Evolutionary conservation across 1,284 basidiomycete species (phyloP), one percentile per base, ranked within the genome.

Genomic region (Ceraceosorus bombacis): DNA sequence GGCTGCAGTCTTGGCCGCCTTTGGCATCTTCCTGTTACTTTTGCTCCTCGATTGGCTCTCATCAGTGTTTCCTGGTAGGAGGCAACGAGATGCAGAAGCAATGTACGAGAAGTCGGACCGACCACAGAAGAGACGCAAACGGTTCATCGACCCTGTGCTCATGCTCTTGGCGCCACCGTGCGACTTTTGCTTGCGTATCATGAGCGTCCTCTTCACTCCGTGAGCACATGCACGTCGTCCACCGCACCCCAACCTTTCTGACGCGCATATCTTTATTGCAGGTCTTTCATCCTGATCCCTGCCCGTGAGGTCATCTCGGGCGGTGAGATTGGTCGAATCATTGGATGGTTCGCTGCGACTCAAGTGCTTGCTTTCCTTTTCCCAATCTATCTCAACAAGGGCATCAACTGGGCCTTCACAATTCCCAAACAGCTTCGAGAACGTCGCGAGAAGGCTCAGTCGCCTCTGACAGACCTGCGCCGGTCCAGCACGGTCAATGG

Each of bases 171-270:
- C 68, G 41, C 69, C 72, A 7, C 72, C 72, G 9, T 71, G 67
- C 49, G 71, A 72, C 49, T 73, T 73, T 40, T 66, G 65, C 27
- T 54, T 73, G 36, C 59, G 70, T 0, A 72, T 72, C 63, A 73
- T 73, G 72, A 62, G 56, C 41, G 6, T 57, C 27, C 43, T 46
- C 10, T 46, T 46, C 43, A 46, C 43, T 10, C 43, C 43, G 43
- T 27, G 27, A 27, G 27, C 27, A 27, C 27, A 27, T 27, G 27
- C 27, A 27, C 27, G 27, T 27, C 27, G 27, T 27, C 27, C 27
- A 27, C 27, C 27, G 27, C 27, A 27, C 27, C 27, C 27, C 27
- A 27, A 27, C 27, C 27, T 59, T 46, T 10, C 8, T 54, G 17
- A 39, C 8, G 10, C 53, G 37, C n/a, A 49, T 15, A n/a, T 41